Base-by-base conservation (phyloP, 768 basidiomycete species). In the Tricholoma matsutake region DNA sequence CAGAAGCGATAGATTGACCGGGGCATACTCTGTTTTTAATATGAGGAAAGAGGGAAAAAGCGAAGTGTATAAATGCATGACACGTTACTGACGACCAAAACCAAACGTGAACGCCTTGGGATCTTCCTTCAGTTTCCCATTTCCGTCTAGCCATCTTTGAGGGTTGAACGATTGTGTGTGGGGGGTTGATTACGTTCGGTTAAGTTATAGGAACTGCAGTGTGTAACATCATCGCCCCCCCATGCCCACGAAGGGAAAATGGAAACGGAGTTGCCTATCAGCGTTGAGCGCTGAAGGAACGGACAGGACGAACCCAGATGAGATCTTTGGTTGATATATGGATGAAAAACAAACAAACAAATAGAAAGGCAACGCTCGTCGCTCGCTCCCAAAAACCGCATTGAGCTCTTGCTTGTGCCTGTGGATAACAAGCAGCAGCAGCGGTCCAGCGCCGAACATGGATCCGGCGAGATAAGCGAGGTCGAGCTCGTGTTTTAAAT, bases 241-340 rank as follows among this genome's bases (percentile, higher is more conserved):
- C n/a, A n/a, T n/a, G n/a, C n/a, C n/a, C n/a, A n/a, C n/a, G n/a
- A n/a, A n/a, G n/a, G n/a, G n/a, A n/a, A n/a, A n/a, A n/a, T n/a
- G n/a, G n/a, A n/a, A n/a, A n/a, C n/a, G n/a, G n/a, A n/a, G 63
- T 86, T 88, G 0, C 84, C 85, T 29, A 85, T 80, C 16, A 88
- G 79, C 8, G 79, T 81, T 1, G 86, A 76, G 2, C 86, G 86
- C 63, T 77, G 75, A 8, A 85, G 83, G 49, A 86, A 2, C 1
- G 86, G 6, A 81, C 63, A 59, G 81, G 80, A n/a, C 41, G n/a
- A 4, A 18, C n/a, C 78, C 85, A 90, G 25, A 83, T 68, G 31
- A 91, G 82, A 55, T 90, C 87, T 58, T 81, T 81, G 1, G 82
- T 84, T 1, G 88, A 82, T 49, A 82, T 81, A 63, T 91, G 89